phyloP scores from a whole-genome alignment of 2,329 filamentous ascomycete genomes.

The Fusarium burgessii region DNA sequence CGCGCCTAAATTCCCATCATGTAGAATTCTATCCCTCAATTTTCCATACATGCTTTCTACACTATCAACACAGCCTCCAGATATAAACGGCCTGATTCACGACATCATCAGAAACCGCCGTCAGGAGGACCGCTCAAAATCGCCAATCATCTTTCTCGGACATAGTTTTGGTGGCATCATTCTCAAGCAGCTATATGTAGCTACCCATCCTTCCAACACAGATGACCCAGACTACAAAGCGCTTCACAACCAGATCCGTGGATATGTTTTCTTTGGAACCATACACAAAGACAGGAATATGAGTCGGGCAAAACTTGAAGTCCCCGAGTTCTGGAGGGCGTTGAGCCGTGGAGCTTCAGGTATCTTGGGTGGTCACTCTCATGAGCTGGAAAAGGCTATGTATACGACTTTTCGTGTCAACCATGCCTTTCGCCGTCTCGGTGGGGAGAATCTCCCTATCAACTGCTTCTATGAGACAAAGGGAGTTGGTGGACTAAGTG shows the following conservation, averaged over 20 bases:
- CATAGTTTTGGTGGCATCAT: neutral
- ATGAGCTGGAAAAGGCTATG: neutral
- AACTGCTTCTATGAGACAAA: constrained; percentile 4
- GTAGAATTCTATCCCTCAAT: neutral
- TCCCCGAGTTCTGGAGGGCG: neutral
- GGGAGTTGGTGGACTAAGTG: neutral
- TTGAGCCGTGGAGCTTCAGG: neutral
- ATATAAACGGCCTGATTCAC: neutral
- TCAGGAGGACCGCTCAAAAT: neutral
- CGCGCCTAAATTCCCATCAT: neutral
- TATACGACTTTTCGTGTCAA: neutral
- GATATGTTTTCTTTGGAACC: neutral
- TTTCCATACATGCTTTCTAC: neutral
- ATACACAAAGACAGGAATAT: neutral
- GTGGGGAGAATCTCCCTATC: neutral
- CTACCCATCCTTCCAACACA: neutral
- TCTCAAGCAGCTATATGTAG: neutral
- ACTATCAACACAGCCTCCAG: neutral
- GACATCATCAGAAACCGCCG: neutral
- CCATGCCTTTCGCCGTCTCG: neutral
- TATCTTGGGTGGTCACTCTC: neutral
- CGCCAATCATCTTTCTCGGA: neutral
- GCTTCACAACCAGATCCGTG: neutral
- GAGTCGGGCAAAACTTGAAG: neutral
- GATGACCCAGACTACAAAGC: neutral